phyloP scores from a whole-genome alignment of 179 eudicot species.

The Beta macrorhiza region DNA sequence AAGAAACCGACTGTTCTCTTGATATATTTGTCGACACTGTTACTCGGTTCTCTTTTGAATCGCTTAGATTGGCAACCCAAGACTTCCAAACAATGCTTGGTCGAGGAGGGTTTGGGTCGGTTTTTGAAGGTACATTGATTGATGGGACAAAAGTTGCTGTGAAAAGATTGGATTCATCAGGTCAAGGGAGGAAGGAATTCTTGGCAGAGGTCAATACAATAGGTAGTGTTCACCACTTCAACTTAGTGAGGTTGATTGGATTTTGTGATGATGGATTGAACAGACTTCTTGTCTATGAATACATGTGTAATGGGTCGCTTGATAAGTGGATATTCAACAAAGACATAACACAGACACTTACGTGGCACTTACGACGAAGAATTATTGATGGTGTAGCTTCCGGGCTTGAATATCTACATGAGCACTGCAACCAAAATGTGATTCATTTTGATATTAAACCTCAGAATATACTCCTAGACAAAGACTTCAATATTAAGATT shows the following conservation, averaged over 20 bases:
- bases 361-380: neutral
- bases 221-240: slow-evolving; percentile 15
- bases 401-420: slow-evolving; percentile 18
- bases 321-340: slow-evolving; percentile 18
- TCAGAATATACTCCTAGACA: slow-evolving; percentile 10
- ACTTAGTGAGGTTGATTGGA: slow-evolving; percentile 11
- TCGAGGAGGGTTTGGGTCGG: slow-evolving; percentile 17
- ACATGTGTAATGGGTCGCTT: slow-evolving; percentile 13
- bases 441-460: slow-evolving; percentile 16
- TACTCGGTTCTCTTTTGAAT: neutral
- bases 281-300: slow-evolving; percentile 16
- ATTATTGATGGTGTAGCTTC: slow-evolving; percentile 9
- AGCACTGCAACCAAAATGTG: slow-evolving; percentile 6
- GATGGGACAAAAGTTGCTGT: slow-evolving; percentile 20
- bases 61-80: neutral
- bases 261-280: slow-evolving; percentile 10
- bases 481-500: slow-evolving; percentile 11
- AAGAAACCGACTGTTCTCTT: neutral
- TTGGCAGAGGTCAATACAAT: slow-evolving; percentile 18
- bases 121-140: slow-evolving; percentile 1
- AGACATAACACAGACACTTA: neutral
- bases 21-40: neutral
- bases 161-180: neutral
- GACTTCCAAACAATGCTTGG: slow-evolving; percentile 12
- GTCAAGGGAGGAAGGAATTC: slow-evolving; percentile 18